Base-by-base conservation (phyloP, 345 rosid species). In the Salix viminalis region DNA sequence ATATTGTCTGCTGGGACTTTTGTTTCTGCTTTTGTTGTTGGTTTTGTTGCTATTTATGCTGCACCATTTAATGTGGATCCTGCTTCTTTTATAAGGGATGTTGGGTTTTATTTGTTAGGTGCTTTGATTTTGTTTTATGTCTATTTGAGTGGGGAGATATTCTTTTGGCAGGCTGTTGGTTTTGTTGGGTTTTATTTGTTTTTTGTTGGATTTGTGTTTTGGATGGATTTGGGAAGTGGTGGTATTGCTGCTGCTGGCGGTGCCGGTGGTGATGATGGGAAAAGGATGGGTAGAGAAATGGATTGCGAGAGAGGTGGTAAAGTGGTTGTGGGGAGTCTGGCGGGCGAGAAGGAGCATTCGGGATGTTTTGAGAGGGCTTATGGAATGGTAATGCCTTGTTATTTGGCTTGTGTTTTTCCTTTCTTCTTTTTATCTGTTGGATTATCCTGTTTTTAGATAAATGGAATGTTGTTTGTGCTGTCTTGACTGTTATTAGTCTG, bases 131-230 rank as follows among this genome's bases (percentile, higher is more conserved):
- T 93, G 87, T 95, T 95, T 80, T 90, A 83, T 86, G 96, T 96
- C 16, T 96, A 93, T 72, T 79, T 93, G 92, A 96, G 99, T 80
- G 98, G 98, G 19, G 99, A 96, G 89, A 96, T 93, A 12, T 91
- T 88, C 39, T 82, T 93, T 65, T 93, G 99, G 97, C 99, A 96
- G 83, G 94, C 99, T 24, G 75, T 88, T 70, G 97, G 94, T 18
- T 93, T 93, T 76, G 96, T 93, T 50, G 94, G 90, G 72, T 91
- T 91, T 78, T 95, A 93, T 71, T 60, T 87, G 41, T 95, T 95
- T 82, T 95, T 95, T 60, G 97, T 95, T 56, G 93, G 92, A 23
- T 83, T 96, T 71, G 99, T 96, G 68, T 93, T 96, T 61, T 96
- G 96, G 96, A 96, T 90, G 91, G 99, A 96, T 87, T 89, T 88